A percentile compares a stretch with the other conserved stretches of the same genome.
phyloP scores from a whole-genome alignment of 768 basidiomycete species.

The Astraeus odoratus region DNA sequence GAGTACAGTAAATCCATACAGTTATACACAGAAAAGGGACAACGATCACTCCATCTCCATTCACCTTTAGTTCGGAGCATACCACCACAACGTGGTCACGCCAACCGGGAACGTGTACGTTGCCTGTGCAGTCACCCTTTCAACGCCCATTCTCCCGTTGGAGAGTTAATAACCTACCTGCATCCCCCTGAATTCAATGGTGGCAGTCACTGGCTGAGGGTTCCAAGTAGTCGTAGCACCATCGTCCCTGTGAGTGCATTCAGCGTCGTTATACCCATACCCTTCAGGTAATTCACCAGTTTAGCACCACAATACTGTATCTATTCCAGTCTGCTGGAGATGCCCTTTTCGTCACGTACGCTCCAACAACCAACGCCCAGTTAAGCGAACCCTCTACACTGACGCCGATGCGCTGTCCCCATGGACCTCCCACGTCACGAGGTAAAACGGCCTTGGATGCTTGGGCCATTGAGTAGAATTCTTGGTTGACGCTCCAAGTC shows the following conservation, averaged over 20 bases:
- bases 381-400: conserved; percentile 47
- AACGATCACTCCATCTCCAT: neutral
- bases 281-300: conserved; percentile 38
- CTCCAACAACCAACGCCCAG: conserved; percentile 59
- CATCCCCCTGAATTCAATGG: conserved; percentile 57
- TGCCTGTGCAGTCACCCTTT: conserved; percentile 32
- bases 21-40: neutral
- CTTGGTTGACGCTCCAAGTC: conserved; percentile 61
- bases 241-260: conserved; percentile 36
- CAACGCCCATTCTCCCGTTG: neutral
- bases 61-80: conserved; percentile 19
- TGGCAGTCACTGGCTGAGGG: conserved; percentile 45
- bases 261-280: conserved; percentile 1
- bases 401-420: conserved; percentile 60
- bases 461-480: conserved; percentile 73
- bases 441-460: conserved; percentile 69
- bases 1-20: no score
- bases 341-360: conserved; percentile 54
- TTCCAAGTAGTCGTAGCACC: conserved; percentile 44
- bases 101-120: conserved; percentile 75
- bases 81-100: conserved; percentile 53
- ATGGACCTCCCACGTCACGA: conserved; percentile 60
- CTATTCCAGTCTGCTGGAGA: conserved; percentile 50
- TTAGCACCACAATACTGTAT: conserved; percentile 69
- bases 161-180: conserved; percentile 35